Evolutionary conservation across 768 basidiomycete genomes (phyloP), one percentile per base, ranked within the genome.

Genomic region (Amanita pallidorosea): DNA sequence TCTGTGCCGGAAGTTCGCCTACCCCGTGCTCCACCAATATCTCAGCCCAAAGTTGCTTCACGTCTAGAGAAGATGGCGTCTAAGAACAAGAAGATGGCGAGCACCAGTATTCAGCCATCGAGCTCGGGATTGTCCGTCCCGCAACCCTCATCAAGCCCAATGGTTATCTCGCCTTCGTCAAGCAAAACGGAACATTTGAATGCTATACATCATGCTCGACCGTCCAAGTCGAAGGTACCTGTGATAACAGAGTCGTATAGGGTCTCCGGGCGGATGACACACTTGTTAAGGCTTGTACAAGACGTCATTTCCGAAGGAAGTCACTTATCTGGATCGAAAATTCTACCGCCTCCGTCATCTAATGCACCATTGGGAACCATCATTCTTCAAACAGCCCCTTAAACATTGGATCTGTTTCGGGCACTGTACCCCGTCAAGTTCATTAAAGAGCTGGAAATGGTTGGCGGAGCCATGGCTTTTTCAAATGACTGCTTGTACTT

Each of bases 401-500:
- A 83, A 15, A 71, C 82, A 2, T 70, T 95, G 49, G 91, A 94
- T 49, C 67, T 96, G 7, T 87, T 82, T 65, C 76, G 85, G 40
- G 88, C 88, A 1, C 62, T 96, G 22, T 81, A 87, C 61, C 89
- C 89, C 11, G 72, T 86, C 34, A 72, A 72, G 31, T 80, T 79
- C 53, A 63, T 69, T 0, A 57, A 68, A 34, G 67, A 71, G 41
- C 63, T 87, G 27, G 61, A 71, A 34, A 67, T 73, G 0, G 68
- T 82, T 8, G 78, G 77, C 17, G 65, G 71, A 23, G 70, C 75
- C 1, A 82, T 95, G 75, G 77, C 79, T 45, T 85, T 85, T 61
- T 81, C 88, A 15, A 96, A 96, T 61, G 85, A 94, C 55, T 89
- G 83, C 56, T 58, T 76, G 18, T 88, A 84, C 61, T 72, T 94